Percentiles rank a stretch among this genome's conserved stretches.
Conservation (phyloP, 495 filamentous ascomycete species). For the Patellaria atrata region DNA sequence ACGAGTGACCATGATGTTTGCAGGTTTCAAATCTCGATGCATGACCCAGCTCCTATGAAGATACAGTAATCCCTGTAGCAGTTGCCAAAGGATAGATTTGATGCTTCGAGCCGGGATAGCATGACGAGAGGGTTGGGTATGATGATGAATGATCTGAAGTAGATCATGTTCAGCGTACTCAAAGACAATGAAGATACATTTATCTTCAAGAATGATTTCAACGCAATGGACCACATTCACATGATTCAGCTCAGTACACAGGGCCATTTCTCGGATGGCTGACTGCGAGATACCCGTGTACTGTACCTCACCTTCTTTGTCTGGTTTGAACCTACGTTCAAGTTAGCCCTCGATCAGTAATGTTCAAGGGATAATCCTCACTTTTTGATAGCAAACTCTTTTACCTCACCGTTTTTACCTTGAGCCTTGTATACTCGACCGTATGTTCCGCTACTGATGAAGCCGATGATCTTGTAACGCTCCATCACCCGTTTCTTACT, state of each 20-base stretch:
- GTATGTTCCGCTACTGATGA: conserved; percentile 98
- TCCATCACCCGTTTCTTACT: conserved; percentile 62
- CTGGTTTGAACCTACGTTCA: conserved; percentile 77
- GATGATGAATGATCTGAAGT: conserved; percentile 95
- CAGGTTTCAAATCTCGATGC: conserved; percentile 91
- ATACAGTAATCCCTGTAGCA: conserved; percentile 87
- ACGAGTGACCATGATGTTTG: conserved; percentile 97
- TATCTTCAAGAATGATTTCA: conserved; percentile 96
- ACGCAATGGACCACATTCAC: conserved; percentile 79
- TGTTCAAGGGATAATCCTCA: conserved; percentile 19
- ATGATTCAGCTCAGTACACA: conserved; percentile 86
- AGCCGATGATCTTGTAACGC: conserved; percentile 88
- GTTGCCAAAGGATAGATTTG: conserved; percentile 84
- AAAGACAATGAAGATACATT: conserved; percentile 99
- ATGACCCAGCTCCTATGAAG: conserved; percentile 95
- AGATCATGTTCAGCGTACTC: conserved; percentile 97
- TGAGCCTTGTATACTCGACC: conserved; percentile 93
- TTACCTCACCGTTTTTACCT: conserved; percentile 56
- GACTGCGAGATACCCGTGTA: conserved; percentile 98
- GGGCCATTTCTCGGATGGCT: conserved; percentile 94
- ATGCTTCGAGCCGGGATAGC: conserved; percentile 79
- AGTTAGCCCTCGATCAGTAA: conserved; percentile 13
- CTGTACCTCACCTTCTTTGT: conserved; percentile 93
- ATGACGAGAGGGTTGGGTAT: conserved; percentile 74
- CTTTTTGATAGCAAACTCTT: conserved; percentile 95